Evolutionary conservation across 768 basidiomycete genomes (phyloP), one percentile per base, ranked within the genome.

Genomic region (Lyophyllum semitale): DNA sequence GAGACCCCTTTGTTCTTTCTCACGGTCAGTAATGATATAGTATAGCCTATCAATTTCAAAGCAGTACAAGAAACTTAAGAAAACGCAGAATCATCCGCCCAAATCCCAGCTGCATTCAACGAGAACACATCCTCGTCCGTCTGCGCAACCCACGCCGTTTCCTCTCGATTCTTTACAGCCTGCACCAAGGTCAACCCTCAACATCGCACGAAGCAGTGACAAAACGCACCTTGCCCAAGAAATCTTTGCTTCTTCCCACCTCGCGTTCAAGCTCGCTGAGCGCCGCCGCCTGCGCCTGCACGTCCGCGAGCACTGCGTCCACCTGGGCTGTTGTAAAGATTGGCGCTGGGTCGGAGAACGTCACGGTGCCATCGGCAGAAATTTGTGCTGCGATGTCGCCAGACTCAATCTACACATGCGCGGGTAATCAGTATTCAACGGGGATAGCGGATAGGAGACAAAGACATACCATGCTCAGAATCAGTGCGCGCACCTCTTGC

Each of bases 381-480:
- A 94, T 81, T 37, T 78, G 78, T 0, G 89, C 91, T 20, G 77
- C 79, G 58, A 94, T 86, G 57, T 91, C 88, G 52, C 76, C 77
- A 0, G 78, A 75, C 64, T 88, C 87, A 59, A 93, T 88, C 91
- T 92, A 2, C 13, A 8, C 33, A 17, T 8, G 18, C 32, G 43
- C 8, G 17, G 18, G 42, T 23, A n/a, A n/a, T n/a, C n/a, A n/a
- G n/a, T n/a, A n/a, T n/a, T n/a, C n/a, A n/a, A n/a, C n/a, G n/a
- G n/a, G n/a, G n/a, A n/a, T n/a, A n/a, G n/a, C n/a, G n/a, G n/a
- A n/a, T n/a, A n/a, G n/a, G 8, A 38, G 45, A 40, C 1, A 23
- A 11, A 13, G 9, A 25, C 79, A 52, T 55, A 92, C 92, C 92
- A 94, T 93, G 70, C 80, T 84, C 5, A 91, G 66, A 18, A 94